These are phyloP conservation scores for Rhipidocladum racemiflorum DNA, from an alignment of 176 grass and related monocot species.

Conservation along the genomic window DNA sequence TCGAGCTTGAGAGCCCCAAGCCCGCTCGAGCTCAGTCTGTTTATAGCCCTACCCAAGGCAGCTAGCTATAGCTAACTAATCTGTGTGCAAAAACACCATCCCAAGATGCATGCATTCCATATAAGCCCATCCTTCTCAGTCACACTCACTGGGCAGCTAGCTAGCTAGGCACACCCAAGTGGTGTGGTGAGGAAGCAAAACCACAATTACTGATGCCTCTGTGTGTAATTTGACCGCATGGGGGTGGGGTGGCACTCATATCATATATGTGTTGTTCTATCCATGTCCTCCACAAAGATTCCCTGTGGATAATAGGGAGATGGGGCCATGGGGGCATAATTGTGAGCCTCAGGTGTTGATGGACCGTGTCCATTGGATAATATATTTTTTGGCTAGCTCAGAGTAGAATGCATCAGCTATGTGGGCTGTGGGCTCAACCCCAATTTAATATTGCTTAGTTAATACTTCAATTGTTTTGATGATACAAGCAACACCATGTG, in stretches of 20 bases:
- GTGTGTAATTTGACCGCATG: conserved; percentile 42
- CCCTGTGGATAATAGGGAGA: conserved; percentile 51
- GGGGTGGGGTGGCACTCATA: conserved; percentile 36
- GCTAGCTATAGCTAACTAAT: background rate
- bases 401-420: background rate
- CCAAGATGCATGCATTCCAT: background rate
- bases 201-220: conserved; percentile 32
- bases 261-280: background rate
- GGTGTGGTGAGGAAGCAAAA: conserved; percentile 25
- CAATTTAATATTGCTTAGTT: background rate
- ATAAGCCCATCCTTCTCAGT: background rate
- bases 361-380: conserved; percentile 46
- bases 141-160: background rate
- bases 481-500: conserved; percentile 10
- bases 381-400: background rate
- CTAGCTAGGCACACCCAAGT: background rate
- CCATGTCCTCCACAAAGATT: conserved; percentile 53
- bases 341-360: conserved; percentile 45
- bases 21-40: too few relatives aligned
- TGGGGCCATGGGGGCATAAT: conserved; percentile 43
- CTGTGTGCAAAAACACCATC: conserved; percentile 31
- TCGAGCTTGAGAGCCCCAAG: too few relatives aligned
- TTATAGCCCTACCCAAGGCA: too few relatives aligned
- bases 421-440: conserved; percentile 1
- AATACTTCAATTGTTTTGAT: conserved; percentile 1